Conservation (phyloP, 306 rosid species). For the Phaseolus lunatus region DNA sequence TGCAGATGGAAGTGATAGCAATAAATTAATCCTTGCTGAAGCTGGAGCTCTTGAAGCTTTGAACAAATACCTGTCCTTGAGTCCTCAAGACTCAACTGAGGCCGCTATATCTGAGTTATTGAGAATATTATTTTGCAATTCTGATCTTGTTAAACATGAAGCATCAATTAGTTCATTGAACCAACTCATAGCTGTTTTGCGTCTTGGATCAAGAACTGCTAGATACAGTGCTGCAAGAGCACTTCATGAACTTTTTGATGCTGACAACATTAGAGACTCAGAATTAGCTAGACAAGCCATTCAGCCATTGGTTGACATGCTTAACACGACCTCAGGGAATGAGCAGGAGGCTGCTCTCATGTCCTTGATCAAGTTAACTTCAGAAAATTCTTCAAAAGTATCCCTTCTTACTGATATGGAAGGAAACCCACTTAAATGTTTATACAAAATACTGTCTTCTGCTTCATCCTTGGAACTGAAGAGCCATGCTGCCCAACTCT, state of each 20-base stretch:
- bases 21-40: conserved; percentile 88
- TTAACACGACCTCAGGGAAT: conserved; percentile 75
- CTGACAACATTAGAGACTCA: conserved; percentile 73
- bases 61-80: conserved; percentile 93
- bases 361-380: conserved; percentile 78
- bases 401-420: conserved; percentile 73
- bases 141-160: conserved; percentile 83
- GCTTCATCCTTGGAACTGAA: conserved; percentile 78
- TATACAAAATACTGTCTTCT: conserved; percentile 76
- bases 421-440: conserved; percentile 80
- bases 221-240: conserved; percentile 95
- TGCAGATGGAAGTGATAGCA: conserved; percentile 89
- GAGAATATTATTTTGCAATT: conserved; percentile 81
- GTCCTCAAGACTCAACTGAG: conserved; percentile 97
- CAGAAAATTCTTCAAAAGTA: conserved; percentile 73
- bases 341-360: conserved; percentile 93
- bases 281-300: conserved; percentile 85
- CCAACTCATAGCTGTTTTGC: conserved; percentile 94
- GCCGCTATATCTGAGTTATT: conserved; percentile 80
- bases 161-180: conserved; percentile 84
- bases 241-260: conserved; percentile 77
- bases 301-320: conserved; percentile 94
- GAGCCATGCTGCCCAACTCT: conserved; percentile 83
- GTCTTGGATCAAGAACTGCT: conserved; percentile 95
- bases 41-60: conserved; percentile 95